A percentile compares a stretch with the other conserved stretches of the same genome.
phyloP scores from a whole-genome alignment of 2,329 filamentous ascomycete species.

The Zarea fungicola region DNA sequence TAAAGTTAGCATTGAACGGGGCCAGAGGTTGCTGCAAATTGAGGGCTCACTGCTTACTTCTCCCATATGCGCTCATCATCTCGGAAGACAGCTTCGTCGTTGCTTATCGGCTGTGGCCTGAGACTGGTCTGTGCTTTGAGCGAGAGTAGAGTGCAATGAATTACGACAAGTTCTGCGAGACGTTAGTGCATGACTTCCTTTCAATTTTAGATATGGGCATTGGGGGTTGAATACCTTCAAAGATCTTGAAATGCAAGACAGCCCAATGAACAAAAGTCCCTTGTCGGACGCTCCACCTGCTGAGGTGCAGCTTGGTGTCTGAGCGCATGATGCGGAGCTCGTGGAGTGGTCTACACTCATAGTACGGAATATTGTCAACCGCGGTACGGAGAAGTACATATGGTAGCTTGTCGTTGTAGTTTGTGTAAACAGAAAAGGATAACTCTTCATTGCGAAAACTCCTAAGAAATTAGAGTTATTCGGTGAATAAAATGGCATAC shows the following conservation, averaged over 20 bases:
- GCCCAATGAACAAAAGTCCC: neutral
- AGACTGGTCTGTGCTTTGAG: conserved; percentile 8
- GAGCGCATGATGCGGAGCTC: conserved; percentile 4
- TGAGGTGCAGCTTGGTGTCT: conserved; percentile 5
- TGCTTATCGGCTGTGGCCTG: neutral
- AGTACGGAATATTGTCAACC: conserved; percentile 36
- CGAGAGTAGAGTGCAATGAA: conserved; percentile 8
- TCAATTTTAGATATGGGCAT: neutral
- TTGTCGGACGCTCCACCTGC: neutral
- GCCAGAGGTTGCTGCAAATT: neutral
- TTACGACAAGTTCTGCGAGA: conserved; percentile 6
- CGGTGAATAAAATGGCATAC: neutral
- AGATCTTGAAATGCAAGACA: conserved; percentile 4
- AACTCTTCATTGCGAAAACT: conserved; percentile 51
- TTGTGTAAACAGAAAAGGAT: conserved; percentile 48
- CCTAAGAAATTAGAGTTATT: conserved; percentile 26
- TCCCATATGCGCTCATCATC: conserved; percentile 3
- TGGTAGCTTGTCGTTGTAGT: conserved; percentile 37
- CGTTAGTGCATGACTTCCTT: neutral
- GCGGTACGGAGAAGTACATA: conserved; percentile 44
- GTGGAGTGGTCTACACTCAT: conserved; percentile 44
- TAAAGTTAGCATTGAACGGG: neutral
- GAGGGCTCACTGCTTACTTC: neutral
- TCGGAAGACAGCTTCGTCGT: neutral
- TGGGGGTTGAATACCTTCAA: conserved; percentile 1